Base-by-base conservation (phyloP, 805 yeast species). In the Candida endomychidarum region DNA sequence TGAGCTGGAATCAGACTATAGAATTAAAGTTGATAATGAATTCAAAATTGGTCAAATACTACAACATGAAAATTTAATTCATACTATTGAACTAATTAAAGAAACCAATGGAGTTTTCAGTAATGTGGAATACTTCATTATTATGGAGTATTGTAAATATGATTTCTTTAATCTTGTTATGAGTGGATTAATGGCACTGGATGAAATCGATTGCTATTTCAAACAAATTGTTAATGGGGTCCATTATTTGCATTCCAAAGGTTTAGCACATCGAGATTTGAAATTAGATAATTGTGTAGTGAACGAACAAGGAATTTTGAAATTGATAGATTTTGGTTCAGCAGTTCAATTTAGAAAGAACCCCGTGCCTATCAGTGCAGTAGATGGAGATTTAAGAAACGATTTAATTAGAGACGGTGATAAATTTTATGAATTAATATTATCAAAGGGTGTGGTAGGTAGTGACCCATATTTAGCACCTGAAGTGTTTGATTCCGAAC, bases 391-490 rank as follows among this genome's bases (percentile, higher is more conserved):
- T 6, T 7, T 9, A 23, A 28, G 14, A 27, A 19, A n/a, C 16
- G 52, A 49, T 17, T 33, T 55, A 2, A 37, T 47, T 18, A 31
- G 18, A 15, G 25, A 21, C 9, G 43, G 28, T 10, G 80, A 74
- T 48, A 78, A 75, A 38, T 58, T 61, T 6, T 76, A 72, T 40
- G 73, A 79, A 16, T 78, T 84, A 12, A 47, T 58, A 2, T 67
- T 73, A 43, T 89, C 96, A 0, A 73, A 77, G 29, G 98, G 98
- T 11, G 77, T 91, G 16, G 95, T 91, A 9, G 99, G 99, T 11
- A 85, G 95, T 2, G 99, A 91, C 61, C 98, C 99, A 2, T 91
- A 91, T 56, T 66, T 91, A 46, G 93, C 97, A 0, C 98, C 98
- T 0, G 99, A 91, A 60, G 90, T 91, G 30, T 72, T 91, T 41